These are phyloP conservation scores for Pisolithus orientalis DNA, from an alignment of 768 basidiomycete genomes.

Conservation along the genomic window DNA sequence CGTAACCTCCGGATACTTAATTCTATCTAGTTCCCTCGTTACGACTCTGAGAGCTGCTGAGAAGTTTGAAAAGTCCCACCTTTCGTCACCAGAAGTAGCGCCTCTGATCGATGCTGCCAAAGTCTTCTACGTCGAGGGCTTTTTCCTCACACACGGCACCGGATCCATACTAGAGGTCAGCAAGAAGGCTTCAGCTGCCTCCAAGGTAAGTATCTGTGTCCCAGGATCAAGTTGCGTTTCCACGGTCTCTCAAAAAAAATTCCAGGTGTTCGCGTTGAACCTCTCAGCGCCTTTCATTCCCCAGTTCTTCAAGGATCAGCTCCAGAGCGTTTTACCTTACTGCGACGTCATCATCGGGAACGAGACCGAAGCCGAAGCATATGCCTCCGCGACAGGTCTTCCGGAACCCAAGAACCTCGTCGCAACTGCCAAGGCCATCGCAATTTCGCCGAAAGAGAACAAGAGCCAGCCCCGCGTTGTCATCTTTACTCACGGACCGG, in stretches of 20 bases:
- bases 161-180: slow-evolving; percentile 66
- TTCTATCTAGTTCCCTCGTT: slow-evolving; percentile 67
- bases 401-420: slow-evolving; percentile 59
- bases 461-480: slow-evolving; percentile 71
- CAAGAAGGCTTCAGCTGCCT: slow-evolving; percentile 65
- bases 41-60: slow-evolving; percentile 90
- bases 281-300: slow-evolving; percentile 97
- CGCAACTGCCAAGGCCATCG: slow-evolving; percentile 69
- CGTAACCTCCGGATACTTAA: not conserved
- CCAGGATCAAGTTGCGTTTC: not conserved
- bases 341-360: slow-evolving; percentile 93
- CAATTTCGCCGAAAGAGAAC: slow-evolving; percentile 71
- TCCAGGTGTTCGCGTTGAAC: slow-evolving; percentile 83
- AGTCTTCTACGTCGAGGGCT: slow-evolving; percentile 92
- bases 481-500: slow-evolving; percentile 85
- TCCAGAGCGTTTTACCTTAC: slow-evolving; percentile 77
- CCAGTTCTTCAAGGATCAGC: slow-evolving; percentile 82
- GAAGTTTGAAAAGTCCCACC: slow-evolving; percentile 77
- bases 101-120: slow-evolving; percentile 74
- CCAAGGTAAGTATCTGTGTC: slow-evolving; percentile 49
- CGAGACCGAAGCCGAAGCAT: slow-evolving; percentile 89
- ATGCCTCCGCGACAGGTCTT: slow-evolving; percentile 68
- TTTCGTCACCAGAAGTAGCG: slow-evolving; percentile 69
- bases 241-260: not conserved
- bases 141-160: slow-evolving; percentile 92